Conservation (phyloP, 805 yeast genomes). For the Henningerozyma blattae region DNA sequence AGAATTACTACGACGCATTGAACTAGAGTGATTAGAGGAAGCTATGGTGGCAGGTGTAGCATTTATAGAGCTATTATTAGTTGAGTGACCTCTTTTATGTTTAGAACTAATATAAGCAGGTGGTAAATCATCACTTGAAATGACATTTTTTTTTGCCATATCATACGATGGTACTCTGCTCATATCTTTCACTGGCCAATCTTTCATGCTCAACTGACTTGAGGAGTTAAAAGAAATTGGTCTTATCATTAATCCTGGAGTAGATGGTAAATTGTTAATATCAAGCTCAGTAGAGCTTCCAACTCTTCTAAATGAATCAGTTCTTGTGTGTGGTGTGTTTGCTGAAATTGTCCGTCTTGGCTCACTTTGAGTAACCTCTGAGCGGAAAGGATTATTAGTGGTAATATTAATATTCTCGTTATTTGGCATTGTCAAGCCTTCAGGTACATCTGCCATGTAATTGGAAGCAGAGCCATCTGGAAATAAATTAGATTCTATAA, state of each 20-base stretch:
- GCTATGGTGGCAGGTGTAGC: too few species aligned
- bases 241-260: not conserved
- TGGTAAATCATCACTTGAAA: conserved; percentile 41
- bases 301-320: not conserved
- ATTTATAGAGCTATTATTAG: too few species aligned
- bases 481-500: not conserved
- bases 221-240: not conserved
- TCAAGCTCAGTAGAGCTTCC: not conserved
- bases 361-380: not conserved
- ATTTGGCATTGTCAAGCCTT: not conserved
- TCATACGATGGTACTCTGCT: conserved; percentile 77
- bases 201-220: conserved; percentile 9
- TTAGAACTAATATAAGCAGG: conserved; percentile 43
- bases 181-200: conserved; percentile 33
- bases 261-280: not conserved
- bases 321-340: not conserved
- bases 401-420: not conserved
- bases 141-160: conserved; percentile 52
- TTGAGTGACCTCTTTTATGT: conserved; percentile 14
- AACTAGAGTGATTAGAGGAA: not conserved
- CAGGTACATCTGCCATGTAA: not conserved
- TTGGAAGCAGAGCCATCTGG: not conserved
- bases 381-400: not conserved
- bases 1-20: conserved; percentile 11
- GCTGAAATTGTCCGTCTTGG: not conserved